Percentiles rank a stretch among this genome's conserved stretches.
phyloP scores from a whole-genome alignment of 2,329 filamentous ascomycete species.

The Geosmithia flava region DNA sequence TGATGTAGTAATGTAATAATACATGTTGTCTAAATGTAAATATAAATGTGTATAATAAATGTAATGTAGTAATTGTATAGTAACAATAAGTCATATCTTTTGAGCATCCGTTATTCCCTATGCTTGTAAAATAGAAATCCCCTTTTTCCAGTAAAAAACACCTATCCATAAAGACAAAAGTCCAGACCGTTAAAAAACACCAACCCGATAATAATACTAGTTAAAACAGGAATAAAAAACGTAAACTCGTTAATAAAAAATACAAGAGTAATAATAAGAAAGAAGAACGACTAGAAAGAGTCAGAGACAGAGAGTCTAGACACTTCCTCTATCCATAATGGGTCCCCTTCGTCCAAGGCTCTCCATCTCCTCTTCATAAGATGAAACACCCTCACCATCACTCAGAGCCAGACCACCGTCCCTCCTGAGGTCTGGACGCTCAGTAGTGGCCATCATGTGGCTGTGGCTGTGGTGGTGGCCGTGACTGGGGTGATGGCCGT shows the following conservation, averaged over 20 bases:
- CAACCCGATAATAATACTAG: too few relatives aligned
- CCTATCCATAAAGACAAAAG: too few relatives aligned
- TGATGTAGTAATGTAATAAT: too few relatives aligned
- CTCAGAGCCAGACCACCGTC: slow-evolving; percentile 3
- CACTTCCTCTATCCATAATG: background rate
- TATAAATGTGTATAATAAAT: too few relatives aligned
- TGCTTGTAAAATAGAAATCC: too few relatives aligned
- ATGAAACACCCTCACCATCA: slow-evolving; percentile 2
- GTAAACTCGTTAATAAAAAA: background rate
- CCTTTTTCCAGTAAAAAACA: too few relatives aligned
- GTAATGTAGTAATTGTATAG: too few relatives aligned
- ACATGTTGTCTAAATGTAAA: too few relatives aligned
- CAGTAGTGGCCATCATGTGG: background rate
- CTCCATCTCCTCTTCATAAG: slow-evolving; percentile 4
- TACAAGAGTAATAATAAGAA: background rate
- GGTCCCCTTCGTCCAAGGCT: background rate
- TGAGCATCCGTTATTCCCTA: too few relatives aligned
- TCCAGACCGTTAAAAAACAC: too few relatives aligned
- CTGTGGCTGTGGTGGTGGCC: background rate
- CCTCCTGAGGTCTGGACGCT: background rate
- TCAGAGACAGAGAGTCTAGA: background rate
- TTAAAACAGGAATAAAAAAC: background rate
- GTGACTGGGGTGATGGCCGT: too few relatives aligned
- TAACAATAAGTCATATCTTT: too few relatives aligned
- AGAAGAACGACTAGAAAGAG: background rate